These are phyloP conservation scores for Russula vinacea DNA, from an alignment of 768 basidiomycete species.

Conservation along the genomic window DNA sequence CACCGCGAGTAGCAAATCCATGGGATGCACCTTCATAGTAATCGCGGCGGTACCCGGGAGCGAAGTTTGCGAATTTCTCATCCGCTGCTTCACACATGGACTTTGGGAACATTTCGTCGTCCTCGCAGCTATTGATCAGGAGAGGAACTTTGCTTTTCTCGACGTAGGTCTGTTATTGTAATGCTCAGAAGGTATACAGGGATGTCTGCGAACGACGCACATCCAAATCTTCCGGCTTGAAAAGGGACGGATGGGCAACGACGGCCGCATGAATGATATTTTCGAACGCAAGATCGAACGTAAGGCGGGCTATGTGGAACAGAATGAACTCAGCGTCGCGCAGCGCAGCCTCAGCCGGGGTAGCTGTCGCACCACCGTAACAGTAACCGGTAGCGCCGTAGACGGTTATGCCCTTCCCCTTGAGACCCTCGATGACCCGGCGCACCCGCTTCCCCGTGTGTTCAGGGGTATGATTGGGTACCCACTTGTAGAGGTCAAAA, in stretches of 20 bases:
- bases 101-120: slow-evolving; percentile 37
- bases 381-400: slow-evolving; percentile 37
- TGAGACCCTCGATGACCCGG: slow-evolving; percentile 34
- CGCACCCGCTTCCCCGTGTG: slow-evolving; percentile 30
- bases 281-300: slow-evolving; percentile 43
- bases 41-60: slow-evolving; percentile 40
- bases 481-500: slow-evolving; percentile 24
- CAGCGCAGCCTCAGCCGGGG: too few species aligned
- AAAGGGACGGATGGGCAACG: slow-evolving; percentile 48
- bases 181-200: background rate
- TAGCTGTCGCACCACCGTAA: slow-evolving; percentile 26
- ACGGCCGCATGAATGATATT: slow-evolving; percentile 40
- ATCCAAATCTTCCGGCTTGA: slow-evolving; percentile 42
- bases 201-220: slow-evolving; percentile 26
- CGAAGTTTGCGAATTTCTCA: slow-evolving; percentile 40
- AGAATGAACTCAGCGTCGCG: background rate
- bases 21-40: slow-evolving; percentile 43
- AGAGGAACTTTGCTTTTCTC: slow-evolving; percentile 40
- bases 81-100: slow-evolving; percentile 39
- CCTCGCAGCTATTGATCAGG: slow-evolving; percentile 43
- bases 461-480: slow-evolving; percentile 27
- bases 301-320: slow-evolving; percentile 16
- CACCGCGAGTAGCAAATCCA: slow-evolving; percentile 46
- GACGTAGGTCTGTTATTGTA: slow-evolving; percentile 36
- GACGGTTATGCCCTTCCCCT: slow-evolving; percentile 35